Evolutionary conservation across 1,284 basidiomycete genomes (phyloP), one percentile per base, ranked within the genome.

Genomic region (Boletus albobrunnescens): DNA sequence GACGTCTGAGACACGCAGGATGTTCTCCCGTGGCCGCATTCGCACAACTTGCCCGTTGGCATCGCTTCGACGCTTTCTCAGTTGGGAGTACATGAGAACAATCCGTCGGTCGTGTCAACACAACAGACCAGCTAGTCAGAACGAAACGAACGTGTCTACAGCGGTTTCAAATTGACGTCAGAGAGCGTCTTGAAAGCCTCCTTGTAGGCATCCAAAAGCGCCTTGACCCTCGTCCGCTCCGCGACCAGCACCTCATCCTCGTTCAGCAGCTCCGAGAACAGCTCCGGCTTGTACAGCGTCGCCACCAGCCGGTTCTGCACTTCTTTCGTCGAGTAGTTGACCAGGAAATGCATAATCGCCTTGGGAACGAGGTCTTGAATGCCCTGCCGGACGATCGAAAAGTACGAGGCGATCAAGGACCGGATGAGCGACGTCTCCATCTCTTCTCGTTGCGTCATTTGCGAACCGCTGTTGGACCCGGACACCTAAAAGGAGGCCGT

Each of bases 281-380:
- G 69, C 13, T 94, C 89, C 0, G 92, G 93, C 71, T 94, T 97
- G 77, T 99, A 99, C 55, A 99, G 68, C 44, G 85, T 76, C 22
- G 92, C 82, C 23, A 99, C 96, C 26, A 99, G 77, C 19, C 95
- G 80, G 67, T 97, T 96, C 73, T 99, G 96, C 30, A 99, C 92
- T 22, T 91, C 87, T 63, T 97, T 91, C 39, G 91, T 86, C n/a
- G 93, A 94, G 65, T 92, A 82, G 72, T 97, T 99, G 64, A 99
- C 95, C 55, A 97, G 78, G 61, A 94, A 81, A 71, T 94, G 92
- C 91, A 94, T 94, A 71, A 94, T 86, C 16, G 93, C 91, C 71
- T 99, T 99, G 30, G 96, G 96, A 16, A 99, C 83, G 52, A 98
- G 78, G 67, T 99, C 96, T 63, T 98, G 92, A 56, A 99, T 98